Percentiles rank a stretch among this genome's conserved stretches.
Conservation (phyloP, 2,329 filamentous ascomycete species). For the Karstenula rhodostoma region DNA sequence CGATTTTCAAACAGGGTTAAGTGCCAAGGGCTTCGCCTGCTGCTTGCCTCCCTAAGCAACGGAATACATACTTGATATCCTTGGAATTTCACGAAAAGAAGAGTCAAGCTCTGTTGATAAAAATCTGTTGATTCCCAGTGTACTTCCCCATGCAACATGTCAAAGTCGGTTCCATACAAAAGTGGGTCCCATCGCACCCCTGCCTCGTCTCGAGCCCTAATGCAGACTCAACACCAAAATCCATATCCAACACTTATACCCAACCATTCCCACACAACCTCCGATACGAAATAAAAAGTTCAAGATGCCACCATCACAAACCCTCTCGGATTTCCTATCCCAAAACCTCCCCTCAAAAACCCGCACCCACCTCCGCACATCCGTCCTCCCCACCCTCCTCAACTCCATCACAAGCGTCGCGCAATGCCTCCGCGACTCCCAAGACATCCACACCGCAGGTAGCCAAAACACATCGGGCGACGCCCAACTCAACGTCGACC, state of each 20-base stretch:
- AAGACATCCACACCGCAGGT: constrained; percentile 29
- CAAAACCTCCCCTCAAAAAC: neutral
- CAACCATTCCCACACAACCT: neutral
- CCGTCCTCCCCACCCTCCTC: constrained; percentile 16
- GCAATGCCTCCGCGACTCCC: constrained; percentile 12
- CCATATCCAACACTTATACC: neutral
- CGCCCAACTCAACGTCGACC: constrained; percentile 66
- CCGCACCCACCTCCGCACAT: constrained; percentile 12
- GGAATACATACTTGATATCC: neutral
- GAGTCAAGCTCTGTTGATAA: no score
- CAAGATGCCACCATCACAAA: neutral
- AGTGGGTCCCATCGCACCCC: neutral
- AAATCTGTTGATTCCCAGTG: no score
- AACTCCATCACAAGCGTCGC: constrained; percentile 6
- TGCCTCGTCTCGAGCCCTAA: neutral
- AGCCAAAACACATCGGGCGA: constrained; percentile 64
- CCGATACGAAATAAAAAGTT: no score
- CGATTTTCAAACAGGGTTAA: no score
- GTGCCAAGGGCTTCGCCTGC: no score
- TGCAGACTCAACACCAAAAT: neutral
- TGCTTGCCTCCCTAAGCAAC: no score
- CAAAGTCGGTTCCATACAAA: neutral
- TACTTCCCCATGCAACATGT: neutral
- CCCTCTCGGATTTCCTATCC: neutral
- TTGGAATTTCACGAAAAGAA: no score